Base-by-base conservation (phyloP, 306 rosid genomes). In the Senna tora region DNA sequence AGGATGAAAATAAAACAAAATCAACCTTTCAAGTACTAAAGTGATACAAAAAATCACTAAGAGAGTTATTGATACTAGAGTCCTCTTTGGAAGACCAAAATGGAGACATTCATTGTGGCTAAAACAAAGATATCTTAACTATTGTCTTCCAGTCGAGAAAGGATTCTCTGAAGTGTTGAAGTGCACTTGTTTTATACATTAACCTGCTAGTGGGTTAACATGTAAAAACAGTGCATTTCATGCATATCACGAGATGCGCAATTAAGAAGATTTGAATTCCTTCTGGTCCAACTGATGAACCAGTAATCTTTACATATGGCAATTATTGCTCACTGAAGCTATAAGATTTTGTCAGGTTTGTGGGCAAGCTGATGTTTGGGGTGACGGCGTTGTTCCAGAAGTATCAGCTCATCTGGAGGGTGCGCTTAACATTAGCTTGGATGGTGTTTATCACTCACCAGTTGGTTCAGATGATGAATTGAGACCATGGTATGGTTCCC, bases 401-500 rank as follows among this genome's bases (percentile, higher is more conserved):
- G 86, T 73, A 55, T 90, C 97, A 8, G 97, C 98, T 9, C 93
- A 93, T 80, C 76, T 90, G 19, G 92, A 88, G 41, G 98, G 96
- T 38, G 98, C 98, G 5, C 79, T 88, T n/a, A 89, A 90, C 77
- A 80, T 93, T 42, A 80, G 79, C 80, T 68, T 90, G 49, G 84
- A 89, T 68, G 98, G 97, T 15, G 89, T 93, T 54, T 93, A 93
- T 75, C 98, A 93, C 84, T 93, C 98, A 3, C 98, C 97, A 4
- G 90, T 93, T 77, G 98, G 94, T 49, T 87, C 98, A 70, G 96
- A 93, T 76, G 96, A 93, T 79, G 59, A 30, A 11, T 75, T 69
- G 15, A 90, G 91, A 77, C 96, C 94, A 34, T 90, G 97, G 98
- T 93, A 90, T 65, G 98, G 98, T 33, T 90, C 97, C 17, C 97